A percentile compares a stretch with the other conserved stretches of the same genome.
Evolutionary conservation across 2,329 filamentous ascomycete genomes (phyloP).

Genomic region (Aspergillus persii): DNA sequence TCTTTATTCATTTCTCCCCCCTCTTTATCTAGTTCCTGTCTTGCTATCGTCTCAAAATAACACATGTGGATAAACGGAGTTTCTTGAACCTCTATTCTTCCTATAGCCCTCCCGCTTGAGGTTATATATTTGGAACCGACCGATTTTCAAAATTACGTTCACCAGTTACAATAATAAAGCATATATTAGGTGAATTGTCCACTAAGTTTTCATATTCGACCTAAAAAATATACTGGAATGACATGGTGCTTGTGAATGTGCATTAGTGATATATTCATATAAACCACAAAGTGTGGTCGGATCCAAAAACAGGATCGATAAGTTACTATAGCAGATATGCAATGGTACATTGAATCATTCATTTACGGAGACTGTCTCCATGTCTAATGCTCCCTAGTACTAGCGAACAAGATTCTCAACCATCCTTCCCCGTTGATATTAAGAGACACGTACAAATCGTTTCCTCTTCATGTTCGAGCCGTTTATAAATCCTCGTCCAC

Average conservation of each 20-base stretch:
- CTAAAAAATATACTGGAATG: background rate
- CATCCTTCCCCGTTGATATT: background rate
- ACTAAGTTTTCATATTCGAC: background rate
- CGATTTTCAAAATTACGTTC: background rate
- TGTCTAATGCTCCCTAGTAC: background rate
- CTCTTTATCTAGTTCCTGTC: background rate
- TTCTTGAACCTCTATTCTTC: background rate
- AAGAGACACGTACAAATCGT: constrained; percentile 1
- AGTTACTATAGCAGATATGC: background rate
- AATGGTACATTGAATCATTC: constrained; percentile 2
- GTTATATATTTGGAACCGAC: background rate
- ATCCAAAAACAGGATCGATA: background rate
- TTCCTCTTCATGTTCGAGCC: constrained; percentile 12
- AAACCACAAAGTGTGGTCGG: background rate
- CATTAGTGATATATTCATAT: background rate
- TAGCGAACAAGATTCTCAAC: background rate
- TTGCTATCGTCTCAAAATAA: background rate
- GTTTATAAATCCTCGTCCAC: constrained; percentile 60
- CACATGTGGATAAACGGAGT: too few relatives aligned
- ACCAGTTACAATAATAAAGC: too few relatives aligned
- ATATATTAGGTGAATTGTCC: too few relatives aligned
- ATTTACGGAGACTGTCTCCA: background rate
- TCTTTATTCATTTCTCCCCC: too few relatives aligned
- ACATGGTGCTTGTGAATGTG: background rate
- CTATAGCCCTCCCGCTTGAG: background rate